Evolutionary conservation across 208 protist species (phyloP), one percentile per base, ranked within the genome.

Genomic region (Trypanosoma platydactyli): DNA sequence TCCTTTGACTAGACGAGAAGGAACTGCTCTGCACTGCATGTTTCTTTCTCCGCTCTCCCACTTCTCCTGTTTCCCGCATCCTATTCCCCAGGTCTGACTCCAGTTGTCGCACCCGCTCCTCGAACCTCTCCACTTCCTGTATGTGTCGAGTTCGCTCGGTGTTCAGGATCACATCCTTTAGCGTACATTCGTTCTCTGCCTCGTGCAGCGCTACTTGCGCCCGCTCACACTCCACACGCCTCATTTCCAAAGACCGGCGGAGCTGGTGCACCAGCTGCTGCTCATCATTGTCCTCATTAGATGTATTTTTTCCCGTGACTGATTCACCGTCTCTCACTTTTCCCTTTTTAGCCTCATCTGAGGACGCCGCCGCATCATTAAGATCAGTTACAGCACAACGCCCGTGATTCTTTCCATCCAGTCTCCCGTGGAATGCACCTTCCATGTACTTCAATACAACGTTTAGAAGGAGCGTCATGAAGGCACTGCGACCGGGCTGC

Each of bases 381-480:
- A 27, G 1, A 7, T 11, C 7, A 24, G 18, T 27, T 9, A 27
- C 22, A 20, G 7, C 27, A 1, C 1, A 20, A 27, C n/a, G 7
- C 3, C 13, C 48, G 7, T 52, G 7, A 3, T 12, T 6, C 20
- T 6, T 27, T 9, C 25, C n/a, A 15, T 29, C 24, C 24, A 5
- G 24, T 15, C 16, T 29, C 16, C 22, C 25, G 13, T 54, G 49
- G 4, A 22, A 16, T 29, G 22, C 16, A 29, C 49, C 22, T 3
- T 44, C 38, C 22, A 48, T 29, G 20, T 60, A 6, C 3, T 46
- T 44, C 40, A 60, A 11, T 45, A 60, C 30, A 27, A n/a, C 18
- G 40, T 42, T 18, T n/a, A 65, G 42, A 5, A 65, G 40, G 1
- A 45, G 15, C 7, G 40, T 20, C 50, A 56, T 65, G 33, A 51